Percentiles rank a stretch among this genome's conserved stretches.
Conservation (phyloP, 2,329 filamentous ascomycete genomes). For the Exophiala oligosperma region DNA sequence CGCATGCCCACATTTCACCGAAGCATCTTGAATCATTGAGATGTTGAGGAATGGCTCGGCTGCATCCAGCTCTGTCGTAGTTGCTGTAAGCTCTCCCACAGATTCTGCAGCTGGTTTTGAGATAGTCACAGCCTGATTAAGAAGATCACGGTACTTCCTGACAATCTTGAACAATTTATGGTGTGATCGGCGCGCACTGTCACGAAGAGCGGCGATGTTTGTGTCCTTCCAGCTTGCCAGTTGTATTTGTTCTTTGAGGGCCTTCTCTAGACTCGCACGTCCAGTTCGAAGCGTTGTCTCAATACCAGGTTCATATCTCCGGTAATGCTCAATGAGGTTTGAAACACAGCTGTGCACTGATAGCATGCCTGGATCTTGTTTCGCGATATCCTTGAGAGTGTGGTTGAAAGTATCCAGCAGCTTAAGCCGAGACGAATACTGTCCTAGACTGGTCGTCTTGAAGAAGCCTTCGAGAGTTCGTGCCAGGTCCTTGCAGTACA, state of each 20-base stretch:
- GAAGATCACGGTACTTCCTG: slow-evolving; percentile 78
- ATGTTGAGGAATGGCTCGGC: slow-evolving; percentile 7
- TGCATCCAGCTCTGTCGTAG: too few relatives aligned
- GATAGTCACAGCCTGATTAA: slow-evolving; percentile 72
- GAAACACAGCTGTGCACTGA: slow-evolving; percentile 64
- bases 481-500: slow-evolving; percentile 60
- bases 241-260: slow-evolving; percentile 89
- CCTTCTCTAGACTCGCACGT: slow-evolving; percentile 78
- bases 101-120: slow-evolving; percentile 49
- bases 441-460: slow-evolving; percentile 73
- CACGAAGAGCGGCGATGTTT: slow-evolving; percentile 83
- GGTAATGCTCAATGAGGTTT: slow-evolving; percentile 77
- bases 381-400: slow-evolving; percentile 63
- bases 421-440: slow-evolving; percentile 71
- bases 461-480: slow-evolving; percentile 79
- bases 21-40: slow-evolving; percentile 32
- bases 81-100: too few relatives aligned
- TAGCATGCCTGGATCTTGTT: slow-evolving; percentile 59
- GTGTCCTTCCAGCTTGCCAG: slow-evolving; percentile 98
- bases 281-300: slow-evolving; percentile 65
- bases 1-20: slow-evolving; percentile 33
- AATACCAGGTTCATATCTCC: slow-evolving; percentile 67
- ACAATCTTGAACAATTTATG: slow-evolving; percentile 89
- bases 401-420: slow-evolving; percentile 64
- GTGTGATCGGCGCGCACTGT: slow-evolving; percentile 88